Conservation (phyloP, 768 basidiomycete species). For the Agaricus subrufescens region DNA sequence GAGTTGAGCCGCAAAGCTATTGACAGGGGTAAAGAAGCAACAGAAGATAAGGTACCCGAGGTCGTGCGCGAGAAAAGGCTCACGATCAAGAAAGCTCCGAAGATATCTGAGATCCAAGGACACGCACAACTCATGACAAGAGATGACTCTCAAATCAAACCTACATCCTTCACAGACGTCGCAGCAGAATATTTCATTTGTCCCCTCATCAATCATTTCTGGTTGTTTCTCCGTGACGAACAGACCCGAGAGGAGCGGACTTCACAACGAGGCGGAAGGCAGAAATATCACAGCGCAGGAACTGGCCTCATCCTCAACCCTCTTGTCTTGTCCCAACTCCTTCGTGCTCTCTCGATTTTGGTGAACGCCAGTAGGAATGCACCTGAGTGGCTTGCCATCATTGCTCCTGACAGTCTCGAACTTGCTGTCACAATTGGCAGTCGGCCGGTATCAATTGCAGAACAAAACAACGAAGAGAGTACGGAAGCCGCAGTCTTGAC, state of each 20-base stretch:
- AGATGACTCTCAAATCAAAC: slow-evolving; percentile 8
- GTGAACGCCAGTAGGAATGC: slow-evolving; percentile 81
- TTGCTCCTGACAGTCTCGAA: slow-evolving; percentile 81
- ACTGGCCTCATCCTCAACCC: slow-evolving; percentile 82
- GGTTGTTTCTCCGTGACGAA: slow-evolving; percentile 87
- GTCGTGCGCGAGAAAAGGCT: slow-evolving; percentile 73
- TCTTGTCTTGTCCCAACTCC: slow-evolving; percentile 67
- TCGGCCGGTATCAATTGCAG: slow-evolving; percentile 46
- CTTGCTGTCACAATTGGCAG: slow-evolving; percentile 79
- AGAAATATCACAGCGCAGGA: slow-evolving; percentile 67
- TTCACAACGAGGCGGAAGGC: slow-evolving; percentile 44
- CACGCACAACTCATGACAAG: not conserved
- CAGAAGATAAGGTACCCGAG: slow-evolving; percentile 50
- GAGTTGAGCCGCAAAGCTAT: slow-evolving; percentile 61
- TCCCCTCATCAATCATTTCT: slow-evolving; percentile 91
- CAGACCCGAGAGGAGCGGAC: slow-evolving; percentile 72
- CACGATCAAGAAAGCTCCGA: slow-evolving; percentile 48
- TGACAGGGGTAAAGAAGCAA: slow-evolving; percentile 50
- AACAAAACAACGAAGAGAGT: slow-evolving; percentile 29
- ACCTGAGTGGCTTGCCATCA: slow-evolving; percentile 71
- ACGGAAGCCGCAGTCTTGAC: slow-evolving; percentile 74
- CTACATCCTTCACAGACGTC: slow-evolving; percentile 55
- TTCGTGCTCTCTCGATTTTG: slow-evolving; percentile 73
- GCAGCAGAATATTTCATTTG: slow-evolving; percentile 87
- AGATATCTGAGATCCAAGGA: slow-evolving; percentile 37